Base-by-base conservation (phyloP, 2,329 filamentous ascomycete species). In the Trichoderma aggressivum region DNA sequence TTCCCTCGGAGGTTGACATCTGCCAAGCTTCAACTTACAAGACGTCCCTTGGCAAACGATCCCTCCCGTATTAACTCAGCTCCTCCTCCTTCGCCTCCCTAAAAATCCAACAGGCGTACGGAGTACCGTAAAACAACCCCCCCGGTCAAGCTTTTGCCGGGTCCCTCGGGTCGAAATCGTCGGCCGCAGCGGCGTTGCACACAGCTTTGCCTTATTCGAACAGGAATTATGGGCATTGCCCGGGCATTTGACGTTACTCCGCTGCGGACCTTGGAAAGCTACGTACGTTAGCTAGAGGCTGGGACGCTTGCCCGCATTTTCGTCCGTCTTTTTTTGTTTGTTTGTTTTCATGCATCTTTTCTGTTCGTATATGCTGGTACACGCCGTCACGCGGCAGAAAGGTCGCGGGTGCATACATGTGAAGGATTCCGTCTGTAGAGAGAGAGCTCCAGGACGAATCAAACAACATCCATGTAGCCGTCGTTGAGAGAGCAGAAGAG, bases 161-260 rank as follows among this genome's bases (percentile, higher is more conserved):
- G 39, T 32, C 28, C 56, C 28, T 59, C 56, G 65, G 65, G 56
- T n/a, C 36, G 28, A 60, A 34, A 36, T 69, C 28, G 65, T 69
- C 65, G 65, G 65, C 65, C 65, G 65, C 65, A 69, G 36, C 65
- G 65, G 65, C 65, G 56, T 61, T 67, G 53, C 34, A 59, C 32
- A 43, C 24, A 36, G 24, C 30, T n/a, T 66, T 58, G 64, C 36
- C 64, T 14, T 26, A 59, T 56, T 34, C 34, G 64, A 56, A 39
- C 18, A 66, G 6, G 24, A 26, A 28, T 64, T 63, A 47, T 63
- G 62, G 47, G 50, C 50, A 28, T 43, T n/a, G 24, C 28, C 53
- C 24, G 32, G 32, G 21, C 24, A 39, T 56, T 56, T 39, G 32
- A 66, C 63, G 64, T 67, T 59, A 50, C 65, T 69, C 65, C 65